These are phyloP conservation scores for Effrenium voratum DNA, from an alignment of 73 alveolate genomes.

Conservation along the genomic window DNA sequence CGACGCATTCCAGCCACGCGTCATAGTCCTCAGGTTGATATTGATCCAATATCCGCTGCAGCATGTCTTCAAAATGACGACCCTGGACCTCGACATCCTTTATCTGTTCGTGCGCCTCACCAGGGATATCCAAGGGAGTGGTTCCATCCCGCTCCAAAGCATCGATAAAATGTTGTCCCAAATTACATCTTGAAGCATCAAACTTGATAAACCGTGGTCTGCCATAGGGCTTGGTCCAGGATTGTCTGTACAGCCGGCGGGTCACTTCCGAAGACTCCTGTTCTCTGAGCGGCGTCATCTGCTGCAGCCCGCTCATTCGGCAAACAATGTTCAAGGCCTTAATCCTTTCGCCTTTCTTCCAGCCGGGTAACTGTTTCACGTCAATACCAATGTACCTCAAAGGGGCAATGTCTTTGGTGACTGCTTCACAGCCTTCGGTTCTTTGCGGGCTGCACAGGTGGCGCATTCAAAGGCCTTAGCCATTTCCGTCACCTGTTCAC, in stretches of 20 bases:
- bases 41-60: not conserved
- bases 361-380: too few species aligned
- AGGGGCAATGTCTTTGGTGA: too few species aligned
- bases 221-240: conserved; percentile 1
- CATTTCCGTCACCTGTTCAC: too few species aligned
- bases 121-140: not conserved
- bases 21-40: not conserved
- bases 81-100: not conserved
- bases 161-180: not conserved
- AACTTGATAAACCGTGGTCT: not conserved
- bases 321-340: not conserved
- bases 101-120: not conserved
- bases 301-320: not conserved
- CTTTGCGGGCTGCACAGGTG: too few species aligned
- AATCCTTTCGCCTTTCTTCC: too few species aligned
- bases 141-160: not conserved
- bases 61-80: not conserved
- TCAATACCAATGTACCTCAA: too few species aligned
- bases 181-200: not conserved
- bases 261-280: not conserved
- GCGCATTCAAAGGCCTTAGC: too few species aligned
- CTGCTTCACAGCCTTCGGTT: too few species aligned
- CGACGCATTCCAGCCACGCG: not conserved
- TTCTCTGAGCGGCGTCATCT: not conserved
- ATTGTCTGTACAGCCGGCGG: not conserved